Evolutionary conservation across 768 basidiomycete genomes (phyloP).

Genomic region (Sistotremastrum suecicum): DNA sequence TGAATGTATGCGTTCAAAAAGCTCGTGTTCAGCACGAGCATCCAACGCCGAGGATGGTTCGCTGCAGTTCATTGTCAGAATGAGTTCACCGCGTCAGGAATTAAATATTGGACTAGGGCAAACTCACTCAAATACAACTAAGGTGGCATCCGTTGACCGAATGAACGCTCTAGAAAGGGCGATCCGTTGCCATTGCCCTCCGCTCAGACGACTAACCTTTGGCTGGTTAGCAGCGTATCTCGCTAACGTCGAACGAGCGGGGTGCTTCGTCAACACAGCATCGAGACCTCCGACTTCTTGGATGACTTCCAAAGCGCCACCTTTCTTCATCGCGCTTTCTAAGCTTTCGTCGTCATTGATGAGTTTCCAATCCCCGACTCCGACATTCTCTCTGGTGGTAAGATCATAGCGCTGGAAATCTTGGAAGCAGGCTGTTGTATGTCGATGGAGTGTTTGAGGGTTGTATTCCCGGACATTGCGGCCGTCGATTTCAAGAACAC

Average conservation of each 20-base stretch:
- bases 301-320: no score
- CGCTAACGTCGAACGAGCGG: no score
- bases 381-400: slow-evolving; percentile 71
- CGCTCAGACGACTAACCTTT: no score
- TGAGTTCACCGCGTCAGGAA: no score
- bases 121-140: slow-evolving; percentile 69
- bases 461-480: slow-evolving; percentile 49
- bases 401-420: slow-evolving; percentile 71
- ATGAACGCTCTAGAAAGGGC: slow-evolving; percentile 82
- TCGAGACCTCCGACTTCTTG: no score
- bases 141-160: slow-evolving; percentile 65
- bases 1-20: slow-evolving; percentile 59
- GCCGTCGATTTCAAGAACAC: slow-evolving; percentile 56
- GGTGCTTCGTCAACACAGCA: no score
- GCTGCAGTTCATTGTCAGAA: no score
- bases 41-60: slow-evolving; percentile 72
- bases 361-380: no score
- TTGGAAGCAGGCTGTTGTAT: slow-evolving; percentile 73
- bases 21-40: slow-evolving; percentile 63
- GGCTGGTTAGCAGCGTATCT: no score
- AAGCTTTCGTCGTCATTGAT: no score
- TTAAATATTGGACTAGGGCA: slow-evolving; percentile 3
- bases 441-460: slow-evolving; percentile 59
- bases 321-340: no score
- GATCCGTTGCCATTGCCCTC: slow-evolving; percentile 84